phyloP scores from a whole-genome alignment of 768 basidiomycete genomes.

The Tulasnella sp. region DNA sequence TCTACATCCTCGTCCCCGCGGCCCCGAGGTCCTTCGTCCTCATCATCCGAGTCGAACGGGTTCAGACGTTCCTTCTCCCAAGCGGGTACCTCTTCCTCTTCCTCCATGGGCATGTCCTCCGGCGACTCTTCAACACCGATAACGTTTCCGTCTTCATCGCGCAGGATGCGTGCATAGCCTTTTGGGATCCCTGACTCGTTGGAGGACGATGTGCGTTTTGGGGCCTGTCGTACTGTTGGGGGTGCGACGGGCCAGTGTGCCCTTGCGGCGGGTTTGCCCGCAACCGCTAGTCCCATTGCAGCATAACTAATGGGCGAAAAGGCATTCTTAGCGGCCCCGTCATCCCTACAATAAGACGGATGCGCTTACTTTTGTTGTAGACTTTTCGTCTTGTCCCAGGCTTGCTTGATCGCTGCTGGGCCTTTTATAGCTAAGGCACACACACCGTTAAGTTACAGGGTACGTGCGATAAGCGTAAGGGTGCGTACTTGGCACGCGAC shows the following conservation, averaged over 20 bases:
- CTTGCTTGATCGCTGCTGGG: conserved; percentile 65
- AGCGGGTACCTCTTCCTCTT: not conserved
- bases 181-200: conserved; percentile 30
- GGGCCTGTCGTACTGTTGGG: not conserved
- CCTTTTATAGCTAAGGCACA: conserved; percentile 28
- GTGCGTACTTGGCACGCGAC: not conserved
- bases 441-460: not conserved
- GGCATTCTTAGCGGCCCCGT: not conserved
- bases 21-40: conserved; percentile 9
- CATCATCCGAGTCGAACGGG: conserved; percentile 22
- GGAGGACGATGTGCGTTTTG: not conserved
- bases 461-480: not conserved
- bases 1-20: conserved; percentile 7
- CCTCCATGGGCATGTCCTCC: conserved; percentile 25
- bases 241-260: not conserved
- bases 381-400: conserved; percentile 81
- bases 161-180: conserved; percentile 69
- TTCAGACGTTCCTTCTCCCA: not conserved
- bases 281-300: conserved; percentile 12
- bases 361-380: conserved; percentile 76
- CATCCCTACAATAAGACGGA: not conserved
- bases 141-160: conserved; percentile 67
- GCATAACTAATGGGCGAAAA: conserved; percentile 24
- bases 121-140: conserved; percentile 54
- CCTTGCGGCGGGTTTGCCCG: not conserved